Percentiles rank a stretch among this genome's conserved stretches.
These are phyloP conservation scores for Spinacia oleracea DNA, from an alignment of 179 eudicot genomes.

Conservation along the genomic window DNA sequence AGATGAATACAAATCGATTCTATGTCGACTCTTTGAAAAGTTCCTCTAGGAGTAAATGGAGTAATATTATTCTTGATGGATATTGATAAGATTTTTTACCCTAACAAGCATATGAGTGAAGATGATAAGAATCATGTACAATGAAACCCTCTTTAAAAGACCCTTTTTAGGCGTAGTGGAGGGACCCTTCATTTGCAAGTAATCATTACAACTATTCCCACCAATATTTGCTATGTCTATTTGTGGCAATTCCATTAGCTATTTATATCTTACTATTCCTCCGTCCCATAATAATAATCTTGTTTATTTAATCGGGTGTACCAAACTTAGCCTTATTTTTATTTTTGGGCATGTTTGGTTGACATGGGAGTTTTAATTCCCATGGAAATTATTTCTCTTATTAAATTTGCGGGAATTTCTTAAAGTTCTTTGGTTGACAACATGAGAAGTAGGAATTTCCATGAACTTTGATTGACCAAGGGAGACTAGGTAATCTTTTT, in stretches of 20 bases:
- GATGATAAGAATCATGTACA: not conserved
- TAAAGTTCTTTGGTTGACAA: no score
- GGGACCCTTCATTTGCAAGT: not conserved
- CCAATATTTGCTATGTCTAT: constrained; percentile 2
- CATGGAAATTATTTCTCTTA: no score
- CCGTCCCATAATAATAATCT: no score
- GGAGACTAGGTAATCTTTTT: no score
- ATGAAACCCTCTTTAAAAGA: constrained; percentile 1
- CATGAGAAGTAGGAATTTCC: no score
- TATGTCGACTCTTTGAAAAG: not conserved
- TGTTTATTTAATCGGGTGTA: no score
- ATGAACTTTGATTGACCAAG: no score
- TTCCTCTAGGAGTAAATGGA: not conserved
- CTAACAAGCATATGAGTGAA: not conserved
- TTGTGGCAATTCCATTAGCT: constrained; percentile 5
- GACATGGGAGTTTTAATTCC: no score
- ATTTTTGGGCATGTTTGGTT: no score
- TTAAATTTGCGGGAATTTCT: no score
- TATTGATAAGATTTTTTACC: not conserved
- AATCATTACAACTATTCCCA: constrained; percentile 7
- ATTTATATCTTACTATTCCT: not conserved
- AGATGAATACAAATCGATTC: constrained; percentile 2
- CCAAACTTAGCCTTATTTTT: no score
- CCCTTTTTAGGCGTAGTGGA: constrained; percentile 4
- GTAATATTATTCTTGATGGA: constrained; percentile 18